phyloP scores from a whole-genome alignment of 495 filamentous ascomycete genomes.

The Penicillium lagena region DNA sequence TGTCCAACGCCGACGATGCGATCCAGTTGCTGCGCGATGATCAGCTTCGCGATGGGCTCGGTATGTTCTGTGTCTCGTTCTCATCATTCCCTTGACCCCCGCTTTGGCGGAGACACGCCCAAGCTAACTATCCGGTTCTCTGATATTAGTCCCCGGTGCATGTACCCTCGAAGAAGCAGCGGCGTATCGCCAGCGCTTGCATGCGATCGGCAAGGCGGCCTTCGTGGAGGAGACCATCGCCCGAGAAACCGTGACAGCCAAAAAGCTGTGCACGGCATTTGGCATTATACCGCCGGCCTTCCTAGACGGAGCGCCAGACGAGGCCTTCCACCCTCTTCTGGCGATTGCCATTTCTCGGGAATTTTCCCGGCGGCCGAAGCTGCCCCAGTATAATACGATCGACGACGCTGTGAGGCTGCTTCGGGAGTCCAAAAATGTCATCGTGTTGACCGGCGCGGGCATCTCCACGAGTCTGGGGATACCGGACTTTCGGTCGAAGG shows the following conservation, averaged over 20 bases:
- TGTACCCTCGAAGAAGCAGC: slow-evolving; percentile 72
- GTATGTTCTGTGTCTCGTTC: slow-evolving; percentile 12
- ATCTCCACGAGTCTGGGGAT: slow-evolving; percentile 71
- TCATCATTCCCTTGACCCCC: slow-evolving; percentile 13
- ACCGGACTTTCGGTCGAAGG: slow-evolving; percentile 63
- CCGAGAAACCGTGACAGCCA: slow-evolving; percentile 60
- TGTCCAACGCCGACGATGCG: slow-evolving; percentile 63
- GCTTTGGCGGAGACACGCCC: neutral
- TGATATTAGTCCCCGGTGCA: slow-evolving; percentile 38
- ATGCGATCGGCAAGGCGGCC: slow-evolving; percentile 64
- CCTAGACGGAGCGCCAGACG: slow-evolving; percentile 66
- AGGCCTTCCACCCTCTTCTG: slow-evolving; percentile 68
- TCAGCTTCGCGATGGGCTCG: slow-evolving; percentile 51
- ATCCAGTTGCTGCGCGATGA: slow-evolving; percentile 59
- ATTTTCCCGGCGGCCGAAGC: slow-evolving; percentile 71
- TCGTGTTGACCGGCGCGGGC: slow-evolving; percentile 91
- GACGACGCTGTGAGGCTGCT: slow-evolving; percentile 82
- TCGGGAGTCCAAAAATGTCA: slow-evolving; percentile 69
- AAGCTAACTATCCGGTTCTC: too few relatives aligned
- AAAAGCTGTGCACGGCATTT: slow-evolving; percentile 90
- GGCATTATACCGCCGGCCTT: slow-evolving; percentile 70
- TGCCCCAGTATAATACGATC: slow-evolving; percentile 74
- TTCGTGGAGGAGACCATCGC: slow-evolving; percentile 72
- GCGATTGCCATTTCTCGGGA: slow-evolving; percentile 76
- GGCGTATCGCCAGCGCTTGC: slow-evolving; percentile 60